Percentiles rank a stretch among this genome's conserved stretches.
phyloP scores from a whole-genome alignment of 192 early-diverging fungal species.

The Gigaspora rosea region DNA sequence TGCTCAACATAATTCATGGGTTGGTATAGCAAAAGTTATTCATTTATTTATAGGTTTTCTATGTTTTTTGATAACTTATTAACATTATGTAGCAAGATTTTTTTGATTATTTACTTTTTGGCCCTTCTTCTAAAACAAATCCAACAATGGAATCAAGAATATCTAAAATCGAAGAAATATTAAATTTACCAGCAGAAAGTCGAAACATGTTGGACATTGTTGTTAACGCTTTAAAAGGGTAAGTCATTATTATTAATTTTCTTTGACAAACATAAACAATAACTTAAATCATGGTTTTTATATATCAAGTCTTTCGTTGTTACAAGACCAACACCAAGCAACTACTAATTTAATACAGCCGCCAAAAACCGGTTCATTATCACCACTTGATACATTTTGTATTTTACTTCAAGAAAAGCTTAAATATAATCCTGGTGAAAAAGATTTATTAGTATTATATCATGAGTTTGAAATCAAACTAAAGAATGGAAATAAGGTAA shows the following conservation, averaged over 20 bases:
- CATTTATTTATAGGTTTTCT: too few species aligned
- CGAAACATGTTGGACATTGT: slow-evolving; percentile 53
- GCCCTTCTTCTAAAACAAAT: slow-evolving; percentile 30
- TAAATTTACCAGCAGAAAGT: slow-evolving; percentile 38
- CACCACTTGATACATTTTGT: slow-evolving; percentile 84
- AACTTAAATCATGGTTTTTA: neutral
- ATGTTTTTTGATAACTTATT: too few species aligned
- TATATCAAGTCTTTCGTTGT: slow-evolving; percentile 33
- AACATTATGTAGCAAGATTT: slow-evolving; percentile 40
- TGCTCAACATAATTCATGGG: slow-evolving; percentile 46
- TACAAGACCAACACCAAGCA: slow-evolving; percentile 29
- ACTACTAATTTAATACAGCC: neutral
- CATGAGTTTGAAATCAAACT: slow-evolving; percentile 90
- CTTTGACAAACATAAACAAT: slow-evolving; percentile 5
- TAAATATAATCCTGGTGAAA: slow-evolving; percentile 74
- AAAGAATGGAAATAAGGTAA: slow-evolving; percentile 59
- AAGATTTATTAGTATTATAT: slow-evolving; percentile 92
- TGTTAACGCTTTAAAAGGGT: slow-evolving; percentile 61
- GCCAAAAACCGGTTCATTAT: slow-evolving; percentile 41
- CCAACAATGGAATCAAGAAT: slow-evolving; percentile 19
- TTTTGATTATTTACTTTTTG: slow-evolving; percentile 47
- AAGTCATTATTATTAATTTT: slow-evolving; percentile 3
- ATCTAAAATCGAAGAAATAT: slow-evolving; percentile 40
- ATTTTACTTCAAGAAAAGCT: slow-evolving; percentile 75
- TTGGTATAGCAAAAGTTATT: slow-evolving; percentile 30